A percentile compares a stretch with the other conserved stretches of the same genome.
phyloP scores from a whole-genome alignment of 306 rosid species.

The Prunus mongolica region DNA sequence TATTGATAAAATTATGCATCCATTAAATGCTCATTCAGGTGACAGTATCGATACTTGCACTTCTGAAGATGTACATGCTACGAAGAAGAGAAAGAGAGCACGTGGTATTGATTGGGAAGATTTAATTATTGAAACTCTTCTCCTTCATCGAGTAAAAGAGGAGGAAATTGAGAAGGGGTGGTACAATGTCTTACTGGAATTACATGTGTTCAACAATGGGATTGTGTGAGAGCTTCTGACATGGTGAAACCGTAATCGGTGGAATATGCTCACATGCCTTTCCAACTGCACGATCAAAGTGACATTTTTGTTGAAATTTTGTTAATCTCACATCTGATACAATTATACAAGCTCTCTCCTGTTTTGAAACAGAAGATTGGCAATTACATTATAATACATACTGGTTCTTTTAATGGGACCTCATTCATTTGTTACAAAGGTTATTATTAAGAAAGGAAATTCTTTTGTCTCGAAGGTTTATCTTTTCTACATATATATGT shows the following conservation, averaged over 20 bases:
- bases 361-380: background rate
- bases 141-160: constrained; percentile 68
- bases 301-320: background rate
- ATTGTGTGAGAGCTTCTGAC: constrained; percentile 16
- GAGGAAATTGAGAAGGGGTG: constrained; percentile 88
- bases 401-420: background rate
- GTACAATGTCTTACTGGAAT: constrained; percentile 56
- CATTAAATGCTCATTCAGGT: constrained; percentile 20
- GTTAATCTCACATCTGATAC: background rate
- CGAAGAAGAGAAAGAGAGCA: constrained; percentile 44
- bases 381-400: background rate
- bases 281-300: background rate
- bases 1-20: constrained; percentile 49
- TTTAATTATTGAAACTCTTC: constrained; percentile 69
- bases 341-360: background rate
- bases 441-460: background rate
- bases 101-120: constrained; percentile 73
- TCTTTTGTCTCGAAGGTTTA: background rate
- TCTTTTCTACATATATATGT: background rate
- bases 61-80: constrained; percentile 4
- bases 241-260: background rate
- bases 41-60: background rate
- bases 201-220: constrained; percentile 61
- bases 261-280: background rate
- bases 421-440: background rate